Evolutionary conservation across 345 rosid genomes (phyloP).

Genomic region (Toxicodendron radicans): DNA sequence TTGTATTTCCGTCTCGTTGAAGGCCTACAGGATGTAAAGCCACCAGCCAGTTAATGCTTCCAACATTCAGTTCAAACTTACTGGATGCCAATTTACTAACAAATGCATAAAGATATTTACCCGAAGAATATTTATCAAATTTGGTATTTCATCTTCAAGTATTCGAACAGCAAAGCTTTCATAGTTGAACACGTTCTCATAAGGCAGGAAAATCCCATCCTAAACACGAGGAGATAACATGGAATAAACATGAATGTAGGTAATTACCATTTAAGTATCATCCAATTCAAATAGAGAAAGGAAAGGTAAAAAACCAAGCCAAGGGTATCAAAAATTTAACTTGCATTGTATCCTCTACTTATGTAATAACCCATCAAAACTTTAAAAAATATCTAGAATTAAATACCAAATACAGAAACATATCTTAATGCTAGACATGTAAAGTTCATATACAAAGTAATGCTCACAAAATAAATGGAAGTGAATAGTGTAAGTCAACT

Average conservation of each 20-base stretch:
- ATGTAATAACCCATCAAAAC: neutral
- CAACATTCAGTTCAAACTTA: constrained; percentile 8
- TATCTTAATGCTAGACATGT: no score
- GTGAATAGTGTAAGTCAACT: no score
- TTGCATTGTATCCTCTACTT: neutral
- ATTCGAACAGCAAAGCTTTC: constrained; percentile 92
- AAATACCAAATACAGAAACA: neutral
- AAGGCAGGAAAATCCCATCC: constrained; percentile 97
- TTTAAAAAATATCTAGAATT: neutral
- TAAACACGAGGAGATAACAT: constrained; percentile 33
- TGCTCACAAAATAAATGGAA: no score
- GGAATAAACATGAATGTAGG: neutral
- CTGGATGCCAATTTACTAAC: constrained; percentile 3
- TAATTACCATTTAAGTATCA: neutral
- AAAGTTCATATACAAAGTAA: no score
- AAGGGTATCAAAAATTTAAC: neutral
- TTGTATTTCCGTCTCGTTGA: constrained; percentile 70
- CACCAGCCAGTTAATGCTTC: constrained; percentile 9
- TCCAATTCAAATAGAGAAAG: neutral
- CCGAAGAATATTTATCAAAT: constrained; percentile 78
- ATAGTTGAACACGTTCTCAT: constrained; percentile 89
- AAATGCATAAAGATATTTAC: constrained; percentile 37
- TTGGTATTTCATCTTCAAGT: constrained; percentile 83
- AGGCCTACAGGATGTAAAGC: constrained; percentile 42
- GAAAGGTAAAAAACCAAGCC: neutral